Evolutionary conservation across 2,329 filamentous ascomycete species (phyloP), one percentile per base, ranked within the genome.

Genomic region (Penicillium sp.): DNA sequence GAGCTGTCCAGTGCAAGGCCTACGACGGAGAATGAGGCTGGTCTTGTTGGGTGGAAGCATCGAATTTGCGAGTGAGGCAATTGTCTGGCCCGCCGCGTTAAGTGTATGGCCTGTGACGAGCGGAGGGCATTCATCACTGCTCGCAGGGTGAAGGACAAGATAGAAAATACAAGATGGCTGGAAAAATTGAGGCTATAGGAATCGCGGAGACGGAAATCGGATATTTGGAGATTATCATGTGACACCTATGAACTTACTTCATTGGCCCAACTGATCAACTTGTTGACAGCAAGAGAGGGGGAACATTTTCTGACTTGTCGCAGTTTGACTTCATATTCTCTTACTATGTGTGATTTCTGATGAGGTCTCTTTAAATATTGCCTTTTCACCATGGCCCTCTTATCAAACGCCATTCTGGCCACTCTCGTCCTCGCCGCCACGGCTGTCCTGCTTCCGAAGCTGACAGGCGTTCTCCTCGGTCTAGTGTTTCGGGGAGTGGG

Each of bases 41-140:
- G 73, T 42, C 74, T 72, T 32, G 81, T 78, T 20, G 78, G 76
- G 63, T 83, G 81, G 67, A 85, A 85, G 49, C 74, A 64, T 58
- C 81, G 79, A 58, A 62, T 60, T 50, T 74, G 69, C 39, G 62
- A 66, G 22, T 52, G 60, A 40, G 58, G 31, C 32, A 49, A 24
- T 32, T 29, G 42, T 42, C 46, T 13, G n/a, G 50, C 20, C 31
- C 29, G 45, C 38, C 37, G 43, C 29, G 44, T 38, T 13, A 51
- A 18, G 9, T 49, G 54, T n/a, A 59, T 40, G 22, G 46, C 47
- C 34, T 40, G 48, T 20, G 47, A 14, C 5, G 53, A 44, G 14
- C 57, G 54, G 26, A 64, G 26, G 13, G 56, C 53, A 39, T 58
- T 60, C 63, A 66, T 66, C 10, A 18, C 26, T 26, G 29, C 22